Conservation (phyloP, 2,329 filamentous ascomycete genomes). For the Ceratocystiopsis minuta region DNA sequence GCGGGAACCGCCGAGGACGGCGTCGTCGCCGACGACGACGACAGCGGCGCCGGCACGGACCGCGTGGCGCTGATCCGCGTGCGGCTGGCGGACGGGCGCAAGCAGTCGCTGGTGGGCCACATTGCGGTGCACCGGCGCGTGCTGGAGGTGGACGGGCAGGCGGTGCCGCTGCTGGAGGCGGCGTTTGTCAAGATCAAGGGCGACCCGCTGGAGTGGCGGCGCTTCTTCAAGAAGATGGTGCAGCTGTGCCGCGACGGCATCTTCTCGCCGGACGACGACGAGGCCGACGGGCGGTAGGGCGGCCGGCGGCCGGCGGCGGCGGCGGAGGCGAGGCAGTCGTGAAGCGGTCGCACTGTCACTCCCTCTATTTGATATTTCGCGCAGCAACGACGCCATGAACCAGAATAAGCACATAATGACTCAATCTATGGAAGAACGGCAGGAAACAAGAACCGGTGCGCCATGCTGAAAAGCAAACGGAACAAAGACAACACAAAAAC, state of each 20-base stretch:
- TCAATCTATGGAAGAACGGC: too few relatives aligned
- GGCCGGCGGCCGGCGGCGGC: too few relatives aligned
- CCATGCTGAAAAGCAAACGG: too few relatives aligned
- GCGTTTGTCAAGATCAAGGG: constrained; percentile 89
- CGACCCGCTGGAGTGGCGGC: constrained; percentile 87
- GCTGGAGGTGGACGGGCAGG: constrained; percentile 20
- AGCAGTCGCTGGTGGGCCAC: constrained; percentile 57
- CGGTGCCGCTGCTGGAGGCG: constrained; percentile 56
- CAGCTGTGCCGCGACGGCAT: constrained; percentile 75
- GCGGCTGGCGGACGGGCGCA: constrained; percentile 52
- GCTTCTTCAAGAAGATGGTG: constrained; percentile 93
- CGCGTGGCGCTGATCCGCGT: constrained; percentile 50
- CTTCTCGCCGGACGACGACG: constrained; percentile 20
- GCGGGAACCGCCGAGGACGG: constrained; percentile 20
- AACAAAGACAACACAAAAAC: too few relatives aligned
- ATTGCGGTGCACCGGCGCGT: constrained; percentile 51
- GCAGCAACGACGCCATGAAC: too few relatives aligned
- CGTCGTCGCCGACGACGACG: neutral
- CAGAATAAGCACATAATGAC: too few relatives aligned
- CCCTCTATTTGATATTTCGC: too few relatives aligned
- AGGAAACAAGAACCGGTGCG: too few relatives aligned
- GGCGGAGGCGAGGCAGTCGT: too few relatives aligned
- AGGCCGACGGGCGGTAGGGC: too few relatives aligned
- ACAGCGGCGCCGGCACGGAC: constrained; percentile 22
- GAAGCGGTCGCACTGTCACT: too few relatives aligned